Evolutionary conservation across 2,329 filamentous ascomycete genomes (phyloP).

Genomic region (Mycosphaerella arachidis): DNA sequence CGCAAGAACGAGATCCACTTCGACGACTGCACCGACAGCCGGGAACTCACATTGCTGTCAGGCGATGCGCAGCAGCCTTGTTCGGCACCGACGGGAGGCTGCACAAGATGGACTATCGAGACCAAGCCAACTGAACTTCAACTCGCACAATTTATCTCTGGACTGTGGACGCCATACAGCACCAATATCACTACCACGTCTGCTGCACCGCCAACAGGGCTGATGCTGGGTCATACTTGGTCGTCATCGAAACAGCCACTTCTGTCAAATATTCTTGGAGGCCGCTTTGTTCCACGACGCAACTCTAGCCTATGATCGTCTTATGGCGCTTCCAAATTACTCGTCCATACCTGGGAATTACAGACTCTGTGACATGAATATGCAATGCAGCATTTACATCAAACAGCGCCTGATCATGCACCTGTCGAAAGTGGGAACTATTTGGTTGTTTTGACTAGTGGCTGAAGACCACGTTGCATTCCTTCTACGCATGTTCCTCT

Average conservation of each 20-base stretch:
- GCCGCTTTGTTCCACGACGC: not conserved
- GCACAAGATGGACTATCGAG: not conserved
- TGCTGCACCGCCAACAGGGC: not conserved
- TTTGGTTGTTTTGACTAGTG: not conserved
- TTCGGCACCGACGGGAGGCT: not conserved
- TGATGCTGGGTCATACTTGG: not conserved
- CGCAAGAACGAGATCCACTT: no score
- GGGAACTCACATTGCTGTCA: not conserved
- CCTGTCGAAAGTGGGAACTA: not conserved
- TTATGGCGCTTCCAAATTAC: not conserved
- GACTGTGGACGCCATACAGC: not conserved
- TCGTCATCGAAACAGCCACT: not conserved
- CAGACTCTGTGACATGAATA: not conserved
- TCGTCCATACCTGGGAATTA: not conserved
- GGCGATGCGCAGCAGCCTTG: not conserved
- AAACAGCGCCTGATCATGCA: not conserved
- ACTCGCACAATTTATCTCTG: not conserved
- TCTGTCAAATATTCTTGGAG: not conserved
- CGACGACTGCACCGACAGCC: no score
- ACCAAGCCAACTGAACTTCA: not conserved
- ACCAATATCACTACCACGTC: not conserved
- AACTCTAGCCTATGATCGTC: not conserved
- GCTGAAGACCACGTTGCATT: not conserved
- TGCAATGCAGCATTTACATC: not conserved
- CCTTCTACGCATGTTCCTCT: not conserved